A percentile compares a stretch with the other conserved stretches of the same genome.
These are phyloP conservation scores for Blastobotrys ciferrii DNA, from an alignment of 1,139 yeast species.

Conservation along the genomic window DNA sequence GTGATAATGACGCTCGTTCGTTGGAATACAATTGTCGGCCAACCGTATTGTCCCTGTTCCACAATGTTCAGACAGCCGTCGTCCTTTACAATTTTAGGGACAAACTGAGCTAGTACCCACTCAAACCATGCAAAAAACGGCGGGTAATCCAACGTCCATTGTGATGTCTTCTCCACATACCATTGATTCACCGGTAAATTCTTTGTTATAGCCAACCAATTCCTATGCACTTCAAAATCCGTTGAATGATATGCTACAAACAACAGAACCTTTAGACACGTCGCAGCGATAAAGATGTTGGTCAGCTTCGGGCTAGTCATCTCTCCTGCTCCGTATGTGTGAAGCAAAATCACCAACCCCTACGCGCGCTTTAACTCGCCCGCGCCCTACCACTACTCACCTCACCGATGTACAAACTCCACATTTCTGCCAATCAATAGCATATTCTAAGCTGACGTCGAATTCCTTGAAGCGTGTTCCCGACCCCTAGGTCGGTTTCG, in stretches of 20 bases:
- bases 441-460: too few species aligned
- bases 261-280: constrained; percentile 53
- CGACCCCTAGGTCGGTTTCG: too few species aligned
- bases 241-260: constrained; percentile 63
- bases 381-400: too few species aligned
- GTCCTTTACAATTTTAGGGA: constrained; percentile 55
- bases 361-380: background rate
- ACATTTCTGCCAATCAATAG: background rate
- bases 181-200: constrained; percentile 73
- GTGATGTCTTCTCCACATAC: constrained; percentile 81
- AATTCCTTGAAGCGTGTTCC: too few species aligned
- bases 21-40: constrained; percentile 80
- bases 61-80: constrained; percentile 83
- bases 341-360: background rate
- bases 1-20: constrained; percentile 74
- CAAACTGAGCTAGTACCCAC: constrained; percentile 69
- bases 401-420: background rate
- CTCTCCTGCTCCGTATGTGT: background rate
- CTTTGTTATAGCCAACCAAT: constrained; percentile 91
- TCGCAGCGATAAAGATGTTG: constrained; percentile 63
- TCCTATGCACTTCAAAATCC: constrained; percentile 95
- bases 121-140: constrained; percentile 97
- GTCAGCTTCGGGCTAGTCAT: constrained; percentile 36
- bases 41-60: constrained; percentile 62
- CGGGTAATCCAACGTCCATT: constrained; percentile 97